phyloP scores from a whole-genome alignment of 345 rosid genomes.

The Eutrema japonicum region DNA sequence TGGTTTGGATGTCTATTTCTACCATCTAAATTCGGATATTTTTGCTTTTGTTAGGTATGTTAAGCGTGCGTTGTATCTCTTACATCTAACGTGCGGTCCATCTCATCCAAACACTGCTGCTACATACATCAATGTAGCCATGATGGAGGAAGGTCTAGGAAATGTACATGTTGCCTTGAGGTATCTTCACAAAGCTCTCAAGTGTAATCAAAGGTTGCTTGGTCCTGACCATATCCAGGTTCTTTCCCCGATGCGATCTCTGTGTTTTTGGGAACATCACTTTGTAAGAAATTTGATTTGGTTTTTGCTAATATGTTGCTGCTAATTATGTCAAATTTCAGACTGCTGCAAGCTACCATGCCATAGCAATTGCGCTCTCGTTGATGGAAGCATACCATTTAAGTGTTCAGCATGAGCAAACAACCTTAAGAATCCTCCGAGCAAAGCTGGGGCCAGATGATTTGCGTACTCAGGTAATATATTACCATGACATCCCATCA shows the following conservation, averaged over 20 bases:
- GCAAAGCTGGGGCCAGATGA: constrained; percentile 98
- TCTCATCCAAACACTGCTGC: constrained; percentile 99
- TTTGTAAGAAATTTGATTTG: constrained; percentile 28
- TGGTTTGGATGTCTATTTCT: constrained; percentile 28
- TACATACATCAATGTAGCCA: constrained; percentile 96
- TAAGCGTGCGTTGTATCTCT: constrained; percentile 93
- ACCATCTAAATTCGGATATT: constrained; percentile 11
- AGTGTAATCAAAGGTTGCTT: constrained; percentile 91
- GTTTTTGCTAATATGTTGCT: constrained; percentile 14
- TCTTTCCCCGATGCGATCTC: constrained; percentile 32
- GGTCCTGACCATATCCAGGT: constrained; percentile 99
- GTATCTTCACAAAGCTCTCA: constrained; percentile 96
- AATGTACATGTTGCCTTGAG: constrained; percentile 98
- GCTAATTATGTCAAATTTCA: constrained; percentile 43
- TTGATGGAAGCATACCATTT: constrained; percentile 98
- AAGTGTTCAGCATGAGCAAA: constrained; percentile 98
- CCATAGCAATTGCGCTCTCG: constrained; percentile 99
- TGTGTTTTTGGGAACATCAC: constrained; percentile 1
- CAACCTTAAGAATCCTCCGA: constrained; percentile 90
- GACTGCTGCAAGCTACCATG: constrained; percentile 99
- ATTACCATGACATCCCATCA: constrained; percentile 4
- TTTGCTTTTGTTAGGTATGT: constrained; percentile 71
- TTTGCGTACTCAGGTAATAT: constrained; percentile 91
- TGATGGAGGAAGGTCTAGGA: constrained; percentile 99
- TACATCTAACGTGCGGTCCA: constrained; percentile 97